These are phyloP conservation scores for Chlorencoelia australis DNA, from an alignment of 2,329 filamentous ascomycete genomes.

Conservation along the genomic window DNA sequence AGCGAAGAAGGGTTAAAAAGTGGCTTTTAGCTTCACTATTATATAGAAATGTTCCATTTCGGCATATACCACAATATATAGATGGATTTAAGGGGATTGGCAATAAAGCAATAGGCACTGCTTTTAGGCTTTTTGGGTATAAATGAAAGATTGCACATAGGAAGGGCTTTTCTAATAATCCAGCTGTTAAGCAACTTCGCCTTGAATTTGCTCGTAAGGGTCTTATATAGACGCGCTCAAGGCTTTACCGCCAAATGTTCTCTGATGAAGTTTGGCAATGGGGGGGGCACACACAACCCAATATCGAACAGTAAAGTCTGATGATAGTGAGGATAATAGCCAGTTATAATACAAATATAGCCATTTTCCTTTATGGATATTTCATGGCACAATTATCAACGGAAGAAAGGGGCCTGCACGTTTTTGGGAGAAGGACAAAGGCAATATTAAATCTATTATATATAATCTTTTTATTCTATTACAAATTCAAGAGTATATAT, in stretches of 20 bases:
- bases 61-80: background rate
- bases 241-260: background rate
- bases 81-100: background rate
- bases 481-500: background rate
- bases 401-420: conserved; percentile 1
- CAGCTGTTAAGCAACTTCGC: background rate
- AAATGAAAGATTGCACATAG: background rate
- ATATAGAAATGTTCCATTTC: background rate
- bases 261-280: conserved; percentile 2
- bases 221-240: background rate
- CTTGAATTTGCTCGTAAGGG: background rate
- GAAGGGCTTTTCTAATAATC: conserved; percentile 2
- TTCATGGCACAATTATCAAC: conserved; percentile 4
- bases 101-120: background rate
- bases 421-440: conserved; percentile 7
- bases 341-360: conserved; percentile 4
- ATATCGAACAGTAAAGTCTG: background rate
- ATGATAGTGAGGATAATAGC: background rate
- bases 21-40: background rate
- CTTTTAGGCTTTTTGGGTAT: background rate
- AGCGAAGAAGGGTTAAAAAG: background rate
- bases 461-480: background rate
- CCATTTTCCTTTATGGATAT: conserved; percentile 6
- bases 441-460: background rate
- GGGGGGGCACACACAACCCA: background rate